Evolutionary conservation across 2,329 filamentous ascomycete genomes (phyloP), one percentile per base, ranked within the genome.

Genomic region (Hymenoscyphus fructigenus): DNA sequence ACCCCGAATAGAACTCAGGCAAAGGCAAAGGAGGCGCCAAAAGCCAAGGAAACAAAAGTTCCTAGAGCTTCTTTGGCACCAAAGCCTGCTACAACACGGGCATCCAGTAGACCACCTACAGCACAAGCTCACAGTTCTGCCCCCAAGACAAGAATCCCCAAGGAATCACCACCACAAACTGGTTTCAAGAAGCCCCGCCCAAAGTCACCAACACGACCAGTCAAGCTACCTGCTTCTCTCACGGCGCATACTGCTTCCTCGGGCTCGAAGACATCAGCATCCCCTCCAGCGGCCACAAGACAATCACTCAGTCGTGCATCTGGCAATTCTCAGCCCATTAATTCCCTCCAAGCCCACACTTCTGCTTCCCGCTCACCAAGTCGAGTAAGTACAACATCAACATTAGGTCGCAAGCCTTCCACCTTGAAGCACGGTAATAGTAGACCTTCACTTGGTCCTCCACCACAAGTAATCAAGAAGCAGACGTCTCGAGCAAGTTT

Each of bases 171-270:
- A 32, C 72, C 72, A 41, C 72, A 73, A 55, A 69, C 69, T 53
- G 73, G 72, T 59, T 83, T 84, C 66, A 78, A 81, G 32, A 88
- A 88, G 72, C 84, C 86, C 9, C 88, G 87, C 74, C 78, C 83
- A 50, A 88, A 86, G 76, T 91, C 90, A 12, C 88, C 88, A 1
- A 92, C 90, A 1, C 85, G 87, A 63, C 89, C 89, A 10, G 80
- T 88, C 60, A 85, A 85, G 64, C 79, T 92, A 0, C 87, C 90
- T 9, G 80, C 89, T 10, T 88, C 88, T 64, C 79, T 92, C 34
- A 89, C 83, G 28, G 87, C 88, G 5, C 89, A 88, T 36, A 93
- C 90, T 3, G 85, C 89, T 28, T 83, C 90, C 0, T 92, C 87
- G 0, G 85, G 84, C 17, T 88, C 87, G 15, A 91, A 88, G 76